A percentile compares a stretch with the other conserved stretches of the same genome.
These are phyloP conservation scores for Amanita subjunquillea DNA, from an alignment of 768 basidiomycete species.

Conservation along the genomic window DNA sequence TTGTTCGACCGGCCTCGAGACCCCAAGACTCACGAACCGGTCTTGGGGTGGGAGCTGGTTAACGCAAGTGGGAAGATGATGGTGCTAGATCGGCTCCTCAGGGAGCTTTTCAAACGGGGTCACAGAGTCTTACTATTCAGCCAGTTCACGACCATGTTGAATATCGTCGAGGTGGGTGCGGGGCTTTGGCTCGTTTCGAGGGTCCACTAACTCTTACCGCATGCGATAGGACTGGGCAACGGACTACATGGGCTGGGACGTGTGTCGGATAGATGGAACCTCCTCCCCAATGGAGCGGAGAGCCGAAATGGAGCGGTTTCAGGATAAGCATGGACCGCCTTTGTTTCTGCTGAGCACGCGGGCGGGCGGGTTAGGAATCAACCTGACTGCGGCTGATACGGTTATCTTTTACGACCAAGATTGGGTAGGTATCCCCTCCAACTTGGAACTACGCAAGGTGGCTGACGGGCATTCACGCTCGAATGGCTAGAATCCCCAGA, in stretches of 20 bases:
- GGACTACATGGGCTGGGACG: slow-evolving; percentile 69
- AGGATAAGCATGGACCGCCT: slow-evolving; percentile 57
- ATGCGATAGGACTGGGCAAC: slow-evolving; percentile 72
- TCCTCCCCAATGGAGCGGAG: slow-evolving; percentile 76
- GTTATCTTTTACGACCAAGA: slow-evolving; percentile 93
- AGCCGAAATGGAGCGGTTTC: slow-evolving; percentile 79
- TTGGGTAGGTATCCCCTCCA: slow-evolving; percentile 44
- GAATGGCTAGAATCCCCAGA: slow-evolving; percentile 73
- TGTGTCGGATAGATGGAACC: slow-evolving; percentile 90
- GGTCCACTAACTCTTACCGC: background rate
- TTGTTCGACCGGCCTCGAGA: slow-evolving; percentile 80
- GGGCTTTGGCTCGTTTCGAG: background rate
- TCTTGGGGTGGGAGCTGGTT: slow-evolving; percentile 72
- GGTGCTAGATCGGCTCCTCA: slow-evolving; percentile 79
- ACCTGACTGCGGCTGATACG: slow-evolving; percentile 75
- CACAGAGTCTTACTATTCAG: slow-evolving; percentile 87
- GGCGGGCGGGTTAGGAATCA: slow-evolving; percentile 74
- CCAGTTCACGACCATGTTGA: slow-evolving; percentile 94
- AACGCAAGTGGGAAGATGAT: slow-evolving; percentile 96
- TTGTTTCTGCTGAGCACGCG: slow-evolving; percentile 78
- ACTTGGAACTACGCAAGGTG: background rate
- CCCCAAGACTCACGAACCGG: slow-evolving; percentile 43
- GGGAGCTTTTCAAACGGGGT: slow-evolving; percentile 64
- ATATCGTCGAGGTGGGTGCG: slow-evolving; percentile 74
- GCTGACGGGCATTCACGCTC: background rate